These are phyloP conservation scores for Acorus gramineus DNA, from an alignment of 106 monocot species.

Conservation along the genomic window DNA sequence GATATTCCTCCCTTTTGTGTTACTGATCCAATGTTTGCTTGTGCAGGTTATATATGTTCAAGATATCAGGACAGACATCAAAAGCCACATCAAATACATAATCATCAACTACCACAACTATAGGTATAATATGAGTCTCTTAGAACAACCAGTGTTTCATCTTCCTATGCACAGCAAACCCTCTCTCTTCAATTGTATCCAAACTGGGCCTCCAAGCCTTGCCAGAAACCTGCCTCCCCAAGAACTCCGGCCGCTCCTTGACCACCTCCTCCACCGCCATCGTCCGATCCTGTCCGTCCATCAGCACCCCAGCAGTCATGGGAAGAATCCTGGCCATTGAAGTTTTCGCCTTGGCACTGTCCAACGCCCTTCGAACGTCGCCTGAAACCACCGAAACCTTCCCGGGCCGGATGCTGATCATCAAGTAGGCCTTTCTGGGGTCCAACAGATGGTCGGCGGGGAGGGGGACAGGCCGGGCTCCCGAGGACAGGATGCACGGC, in stretches of 20 bases:
- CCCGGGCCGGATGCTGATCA: slow-evolving; percentile 26
- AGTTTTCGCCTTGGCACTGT: background rate
- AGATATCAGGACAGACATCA: too few relatives aligned
- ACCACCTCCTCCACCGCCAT: slow-evolving; percentile 9
- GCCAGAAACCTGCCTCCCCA: slow-evolving; percentile 37
- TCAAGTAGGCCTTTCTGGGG: slow-evolving; percentile 17
- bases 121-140: background rate
- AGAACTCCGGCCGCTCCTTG: slow-evolving; percentile 15
- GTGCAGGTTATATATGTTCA: too few relatives aligned
- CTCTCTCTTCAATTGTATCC: slow-evolving; percentile 16
- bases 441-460: slow-evolving; percentile 35
- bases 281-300: background rate
- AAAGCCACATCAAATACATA: too few relatives aligned
- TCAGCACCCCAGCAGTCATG: background rate
- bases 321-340: background rate
- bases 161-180: background rate
- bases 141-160: slow-evolving; percentile 5
- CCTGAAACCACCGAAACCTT: slow-evolving; percentile 14
- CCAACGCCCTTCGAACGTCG: slow-evolving; percentile 22
- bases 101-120: too few relatives aligned
- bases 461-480: slow-evolving; percentile 16
- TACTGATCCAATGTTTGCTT: too few relatives aligned
- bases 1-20: too few relatives aligned
- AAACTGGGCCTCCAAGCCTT: slow-evolving; percentile 58
- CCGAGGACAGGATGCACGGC: background rate